Base-by-base conservation (phyloP, 805 yeast genomes). In the Metahyphopichia silvanorum region DNA sequence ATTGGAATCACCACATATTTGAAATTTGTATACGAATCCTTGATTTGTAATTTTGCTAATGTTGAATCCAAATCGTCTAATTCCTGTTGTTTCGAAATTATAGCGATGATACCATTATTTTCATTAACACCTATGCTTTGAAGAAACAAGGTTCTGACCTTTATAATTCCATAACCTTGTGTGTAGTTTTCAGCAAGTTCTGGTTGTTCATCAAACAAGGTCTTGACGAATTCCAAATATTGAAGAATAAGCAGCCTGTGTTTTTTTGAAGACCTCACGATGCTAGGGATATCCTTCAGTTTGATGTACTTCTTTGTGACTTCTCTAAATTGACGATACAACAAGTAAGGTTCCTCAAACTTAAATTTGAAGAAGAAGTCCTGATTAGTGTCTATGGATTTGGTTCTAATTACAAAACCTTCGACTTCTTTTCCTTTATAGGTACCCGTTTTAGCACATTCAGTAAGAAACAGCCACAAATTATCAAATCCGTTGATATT, bases 261-360 rank as follows among this genome's bases (percentile, higher is more conserved):
- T 35, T 74, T 72, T 14, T 55, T 57, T 10, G 19, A 14, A 12
- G 32, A 20, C 11, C 22, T 27, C 14, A 24, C 26, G 12, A 24
- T 28, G 41, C 37, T 27, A 17, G 47, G 51, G 20, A 42, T 42
- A 3, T 50, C 49, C 11, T 61, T 62, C 1, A 56, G 55, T 0
- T 47, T 36, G 7, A 84, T 67, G 39, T 74, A 74, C 27, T 63
- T 64, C 49, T 76, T 80, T 1, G 97, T 87, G 2, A 79, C 84
- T 49, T 93, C 98, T 43, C 99, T 72, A 76, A 94, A 78, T 46
- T 84, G 86, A 37, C 99, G 71, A 56, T 88, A 93, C 72, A 93
- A 72, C 27, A 88, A 61, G 53, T 93, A 93, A 0, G 98, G 98
- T 59, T 93, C 95, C 44, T 88, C 95, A 55, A 93, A 93, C 57